Conservation (phyloP, 768 basidiomycete species). For the Pleurotus cornucopiae region DNA sequence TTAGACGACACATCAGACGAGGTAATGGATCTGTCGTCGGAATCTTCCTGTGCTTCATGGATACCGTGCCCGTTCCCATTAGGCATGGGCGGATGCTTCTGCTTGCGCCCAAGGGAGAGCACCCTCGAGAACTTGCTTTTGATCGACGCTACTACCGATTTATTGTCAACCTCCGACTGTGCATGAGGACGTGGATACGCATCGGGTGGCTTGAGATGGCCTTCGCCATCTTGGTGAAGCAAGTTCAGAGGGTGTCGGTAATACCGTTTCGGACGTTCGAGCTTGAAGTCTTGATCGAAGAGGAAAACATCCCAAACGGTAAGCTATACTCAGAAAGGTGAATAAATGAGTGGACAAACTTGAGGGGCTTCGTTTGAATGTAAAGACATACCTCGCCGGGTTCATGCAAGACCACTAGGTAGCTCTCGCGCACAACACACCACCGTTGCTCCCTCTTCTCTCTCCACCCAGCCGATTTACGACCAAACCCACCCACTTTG, state of each 20-base stretch:
- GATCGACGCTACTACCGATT: constrained; percentile 46
- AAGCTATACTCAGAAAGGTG: constrained; percentile 38
- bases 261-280: constrained; percentile 86
- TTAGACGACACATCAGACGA: constrained; percentile 34
- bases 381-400: constrained; percentile 63
- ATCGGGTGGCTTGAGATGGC: constrained; percentile 14
- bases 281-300: constrained; percentile 82
- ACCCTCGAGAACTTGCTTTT: constrained; percentile 40
- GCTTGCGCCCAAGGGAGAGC: constrained; percentile 30
- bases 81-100: constrained; percentile 9
- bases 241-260: constrained; percentile 83
- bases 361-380: background rate
- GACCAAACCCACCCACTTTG: constrained; percentile 54
- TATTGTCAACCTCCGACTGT: constrained; percentile 23
- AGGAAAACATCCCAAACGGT: constrained; percentile 92
- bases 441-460: constrained; percentile 70
- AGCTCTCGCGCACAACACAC: constrained; percentile 92
- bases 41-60: constrained; percentile 12
- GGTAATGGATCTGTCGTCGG: constrained; percentile 20
- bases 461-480: constrained; percentile 57
- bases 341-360: background rate
- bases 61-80: background rate
- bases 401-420: constrained; percentile 82
- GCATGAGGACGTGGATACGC: constrained; percentile 14
- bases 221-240: constrained; percentile 33